Base-by-base conservation (phyloP, 2,329 filamentous ascomycete genomes). In the Xylariaceae sp. region DNA sequence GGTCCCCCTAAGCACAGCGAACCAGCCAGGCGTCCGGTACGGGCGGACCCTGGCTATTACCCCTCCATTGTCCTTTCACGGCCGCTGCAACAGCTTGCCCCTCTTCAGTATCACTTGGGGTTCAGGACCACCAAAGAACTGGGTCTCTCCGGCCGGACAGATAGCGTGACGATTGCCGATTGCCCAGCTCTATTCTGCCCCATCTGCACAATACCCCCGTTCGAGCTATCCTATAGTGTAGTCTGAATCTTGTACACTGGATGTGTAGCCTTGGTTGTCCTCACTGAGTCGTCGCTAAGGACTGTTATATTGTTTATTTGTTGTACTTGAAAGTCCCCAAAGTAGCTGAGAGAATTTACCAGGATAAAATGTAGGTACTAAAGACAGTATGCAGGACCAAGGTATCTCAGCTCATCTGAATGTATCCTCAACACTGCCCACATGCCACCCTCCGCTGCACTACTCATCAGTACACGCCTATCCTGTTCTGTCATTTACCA, bases 151-250 rank as follows among this genome's bases (percentile, higher is more conserved):
- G 23, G 11, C 21, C 43, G 27, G 45, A 50, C 26, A 46, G 44
- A 41, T 49, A 56, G 48, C 46, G 44, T 49, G 53, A 56, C 50
- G 44, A 46, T 50, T 57, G 54, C 54, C 45, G 45, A 57, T 53
- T 49, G 40, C 36, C 41, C 23, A 24, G 50, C 30, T 52, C 49
- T 18, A 44, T 49, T 39, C 35, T 37, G 15, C 18, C 35, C 44
- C 43, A 48, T 47, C 41, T 52, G 47, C 53, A 24, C 43, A 41
- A 48, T 55, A 48, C 53, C 47, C 39, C 30, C n/a, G n/a, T 33
- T 9, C 30, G 30, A 15, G 30, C 11, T 33, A 33, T 13, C 16
- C 11, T 15, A 3, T 33, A 9, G 16, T 11, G 30, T 33, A 33
- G 30, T 13, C 16, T 33, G 11, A 13, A 33, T 33, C 11, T 9